These are phyloP conservation scores for Polytolypa hystricis DNA, from an alignment of 2,329 filamentous ascomycete genomes.

Conservation along the genomic window DNA sequence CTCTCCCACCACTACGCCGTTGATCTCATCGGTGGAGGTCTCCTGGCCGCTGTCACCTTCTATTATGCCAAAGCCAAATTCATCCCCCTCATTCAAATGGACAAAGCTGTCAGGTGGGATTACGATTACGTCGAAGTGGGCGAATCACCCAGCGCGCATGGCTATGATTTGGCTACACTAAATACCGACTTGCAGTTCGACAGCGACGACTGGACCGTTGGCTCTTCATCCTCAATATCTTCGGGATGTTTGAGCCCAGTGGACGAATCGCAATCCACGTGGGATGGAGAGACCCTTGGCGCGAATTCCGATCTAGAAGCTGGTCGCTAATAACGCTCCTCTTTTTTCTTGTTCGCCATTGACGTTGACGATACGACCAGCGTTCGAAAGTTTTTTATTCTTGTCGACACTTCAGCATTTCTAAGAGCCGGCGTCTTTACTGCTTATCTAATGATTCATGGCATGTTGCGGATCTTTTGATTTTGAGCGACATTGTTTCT, in stretches of 20 bases:
- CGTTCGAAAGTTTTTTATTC: conserved; percentile 5
- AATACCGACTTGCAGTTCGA: conserved; percentile 50
- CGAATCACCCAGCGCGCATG: conserved; percentile 43
- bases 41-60: conserved; percentile 67
- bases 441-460: conserved; percentile 25
- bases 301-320: conserved; percentile 30
- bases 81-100: conserved; percentile 68
- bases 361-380: neutral
- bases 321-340: conserved; percentile 22
- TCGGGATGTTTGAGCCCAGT: conserved; percentile 52
- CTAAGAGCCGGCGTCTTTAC: conserved; percentile 12
- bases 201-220: conserved; percentile 83
- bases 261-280: conserved; percentile 43
- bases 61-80: conserved; percentile 72
- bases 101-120: conserved; percentile 85
- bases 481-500: conserved; percentile 27
- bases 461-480: conserved; percentile 25
- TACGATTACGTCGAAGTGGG: conserved; percentile 89
- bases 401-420: conserved; percentile 15
- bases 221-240: conserved; percentile 66
- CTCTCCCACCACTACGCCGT: conserved; percentile 95
- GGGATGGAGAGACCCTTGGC: conserved; percentile 31
- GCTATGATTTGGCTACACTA: conserved; percentile 46
- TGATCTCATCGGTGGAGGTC: conserved; percentile 75
- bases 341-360: neutral